Evolutionary conservation across 2,329 filamentous ascomycete species (phyloP).

Genomic region (Fusarium virguliforme): DNA sequence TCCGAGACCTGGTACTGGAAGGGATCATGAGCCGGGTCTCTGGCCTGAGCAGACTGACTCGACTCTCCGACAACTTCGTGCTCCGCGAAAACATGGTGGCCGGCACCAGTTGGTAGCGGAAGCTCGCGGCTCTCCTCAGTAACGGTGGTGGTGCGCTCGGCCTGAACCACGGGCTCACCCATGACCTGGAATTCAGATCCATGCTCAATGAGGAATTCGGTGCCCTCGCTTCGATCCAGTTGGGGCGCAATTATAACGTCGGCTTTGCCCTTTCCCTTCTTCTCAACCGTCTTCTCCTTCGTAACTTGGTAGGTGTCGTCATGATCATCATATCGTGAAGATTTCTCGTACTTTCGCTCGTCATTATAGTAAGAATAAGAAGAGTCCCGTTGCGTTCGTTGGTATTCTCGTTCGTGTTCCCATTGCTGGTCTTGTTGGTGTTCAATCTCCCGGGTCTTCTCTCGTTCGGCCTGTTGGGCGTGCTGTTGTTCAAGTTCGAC

Average conservation of each 20-base stretch:
- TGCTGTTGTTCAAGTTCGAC: slow-evolving; percentile 27
- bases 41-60: slow-evolving; percentile 47
- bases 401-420: slow-evolving; percentile 50
- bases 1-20: slow-evolving; percentile 72
- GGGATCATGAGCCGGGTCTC: slow-evolving; percentile 64
- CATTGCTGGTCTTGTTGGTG: slow-evolving; percentile 35
- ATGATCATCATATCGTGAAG: slow-evolving; percentile 55
- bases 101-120: slow-evolving; percentile 50
- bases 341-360: slow-evolving; percentile 52
- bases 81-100: slow-evolving; percentile 50
- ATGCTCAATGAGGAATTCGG: slow-evolving; percentile 52
- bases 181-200: slow-evolving; percentile 52
- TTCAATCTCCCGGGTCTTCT: slow-evolving; percentile 36
- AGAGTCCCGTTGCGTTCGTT: slow-evolving; percentile 52
- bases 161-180: slow-evolving; percentile 42
- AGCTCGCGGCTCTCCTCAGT: slow-evolving; percentile 51
- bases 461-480: slow-evolving; percentile 35
- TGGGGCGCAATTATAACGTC: slow-evolving; percentile 49
- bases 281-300: slow-evolving; percentile 40
- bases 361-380: slow-evolving; percentile 52
- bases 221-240: slow-evolving; percentile 47
- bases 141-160: slow-evolving; percentile 45
- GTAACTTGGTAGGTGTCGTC: slow-evolving; percentile 52
- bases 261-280: slow-evolving; percentile 43
- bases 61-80: slow-evolving; percentile 48